phyloP scores from a whole-genome alignment of 2,329 filamentous ascomycete genomes.

The Aspergillus nomiae region DNA sequence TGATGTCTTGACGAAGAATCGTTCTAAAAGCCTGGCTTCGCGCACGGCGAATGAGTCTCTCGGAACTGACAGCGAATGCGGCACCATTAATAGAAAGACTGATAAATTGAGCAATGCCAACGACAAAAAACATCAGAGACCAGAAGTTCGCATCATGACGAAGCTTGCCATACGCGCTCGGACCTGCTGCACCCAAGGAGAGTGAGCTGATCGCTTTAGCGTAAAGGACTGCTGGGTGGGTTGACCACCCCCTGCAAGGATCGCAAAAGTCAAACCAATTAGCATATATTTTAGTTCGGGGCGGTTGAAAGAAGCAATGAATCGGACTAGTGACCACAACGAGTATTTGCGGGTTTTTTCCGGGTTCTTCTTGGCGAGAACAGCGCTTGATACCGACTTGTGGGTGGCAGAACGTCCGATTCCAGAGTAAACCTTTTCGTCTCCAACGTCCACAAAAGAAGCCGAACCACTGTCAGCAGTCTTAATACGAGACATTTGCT shows the following conservation, averaged over 20 bases:
- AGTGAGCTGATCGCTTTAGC: slow-evolving; percentile 81
- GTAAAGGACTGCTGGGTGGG: slow-evolving; percentile 80
- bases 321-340: slow-evolving; percentile 73
- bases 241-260: slow-evolving; percentile 79
- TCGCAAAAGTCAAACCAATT: slow-evolving; percentile 70
- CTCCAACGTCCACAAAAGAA: slow-evolving; percentile 30
- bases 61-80: slow-evolving; percentile 82
- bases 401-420: slow-evolving; percentile 50
- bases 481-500: slow-evolving; percentile 34
- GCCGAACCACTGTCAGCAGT: slow-evolving; percentile 33
- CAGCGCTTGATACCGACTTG: slow-evolving; percentile 67
- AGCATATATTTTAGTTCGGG: slow-evolving; percentile 72
- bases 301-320: slow-evolving; percentile 79
- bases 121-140: slow-evolving; percentile 84
- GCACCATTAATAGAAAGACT: slow-evolving; percentile 69
- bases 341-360: slow-evolving; percentile 63
- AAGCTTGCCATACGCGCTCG: slow-evolving; percentile 55
- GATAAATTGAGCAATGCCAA: slow-evolving; percentile 73
- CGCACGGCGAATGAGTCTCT: slow-evolving; percentile 79
- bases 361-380: slow-evolving; percentile 59
- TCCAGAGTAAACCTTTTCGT: slow-evolving; percentile 33
- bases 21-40: slow-evolving; percentile 80
- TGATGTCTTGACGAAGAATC: slow-evolving; percentile 89
- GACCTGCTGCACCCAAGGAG: slow-evolving; percentile 52
- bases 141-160: slow-evolving; percentile 78